Evolutionary conservation across 108 stramenopile species (phyloP).

Genomic region (Conticribra guillardii): DNA sequence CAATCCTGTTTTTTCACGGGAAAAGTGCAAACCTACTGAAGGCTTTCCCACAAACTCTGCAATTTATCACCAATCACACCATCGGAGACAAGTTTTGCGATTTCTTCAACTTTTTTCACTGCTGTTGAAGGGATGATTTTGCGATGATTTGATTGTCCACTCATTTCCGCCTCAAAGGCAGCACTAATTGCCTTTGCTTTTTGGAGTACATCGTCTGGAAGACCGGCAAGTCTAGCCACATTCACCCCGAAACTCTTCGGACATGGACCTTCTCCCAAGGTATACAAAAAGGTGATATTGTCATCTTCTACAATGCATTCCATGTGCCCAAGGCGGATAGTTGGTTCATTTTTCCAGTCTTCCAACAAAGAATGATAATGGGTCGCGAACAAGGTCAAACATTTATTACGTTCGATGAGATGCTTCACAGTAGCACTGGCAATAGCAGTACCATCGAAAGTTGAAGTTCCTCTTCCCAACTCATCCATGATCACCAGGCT

Average conservation of each 20-base stretch:
- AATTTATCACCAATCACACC: conserved; percentile 13
- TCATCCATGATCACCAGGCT: conserved; percentile 99
- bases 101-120: conserved; percentile 7
- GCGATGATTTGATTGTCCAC: conserved; percentile 30
- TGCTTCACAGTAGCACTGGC: conserved; percentile 96
- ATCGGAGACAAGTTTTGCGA: conserved; percentile 9
- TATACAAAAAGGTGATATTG: conserved; percentile 98
- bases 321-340: conserved; percentile 97
- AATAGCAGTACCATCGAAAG: conserved; percentile 99
- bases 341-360: conserved; percentile 86
- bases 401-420: conserved; percentile 87
- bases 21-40: conserved; percentile 21
- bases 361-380: conserved; percentile 96
- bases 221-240: conserved; percentile 95
- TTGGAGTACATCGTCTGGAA: conserved; percentile 92
- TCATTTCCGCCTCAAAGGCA: conserved; percentile 86
- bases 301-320: conserved; percentile 93
- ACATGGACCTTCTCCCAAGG: conserved; percentile 91
- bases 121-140: conserved; percentile 40
- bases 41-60: conserved; percentile 27
- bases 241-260: conserved; percentile 99
- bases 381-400: conserved; percentile 96
- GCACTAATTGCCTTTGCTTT: conserved; percentile 78
- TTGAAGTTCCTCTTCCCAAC: conserved; percentile 95
- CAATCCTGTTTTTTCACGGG: too few species aligned